Evolutionary conservation across 176 grass and related monocot genomes (phyloP), one percentile per base, ranked within the genome.

Genomic region (Lolium rigidum): DNA sequence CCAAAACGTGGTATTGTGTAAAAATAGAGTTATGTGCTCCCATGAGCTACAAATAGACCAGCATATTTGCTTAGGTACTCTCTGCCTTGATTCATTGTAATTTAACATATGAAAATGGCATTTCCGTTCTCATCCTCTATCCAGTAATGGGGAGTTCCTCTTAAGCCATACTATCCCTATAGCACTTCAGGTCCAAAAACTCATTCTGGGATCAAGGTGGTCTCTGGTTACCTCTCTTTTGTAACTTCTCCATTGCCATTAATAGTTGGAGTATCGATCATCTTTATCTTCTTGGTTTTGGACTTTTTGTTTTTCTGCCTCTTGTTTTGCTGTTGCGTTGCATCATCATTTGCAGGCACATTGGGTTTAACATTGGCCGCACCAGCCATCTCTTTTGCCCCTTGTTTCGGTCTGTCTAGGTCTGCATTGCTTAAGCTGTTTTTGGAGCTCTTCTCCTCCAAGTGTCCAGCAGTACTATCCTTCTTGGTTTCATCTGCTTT

Each of bases 271-370:
- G 7, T 39, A 62, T 81, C 62, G 6, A 20, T 39, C 15, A 12
- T 58, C 76, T 77, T 84, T 58, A 47, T 86, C 71, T 76, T 84
- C 43, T 85, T 88, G 31, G 86, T 85, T 71, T 80, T 91, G 37
- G 60, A 77, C 43, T 3, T 85, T 77, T 80, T 91, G 70, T 25
- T 91, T 57, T 77, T 91, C 51, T 55, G 82, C 78, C 72, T 91
- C 77, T 61, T 91, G 54, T 81, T 88, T 70, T 80, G 39, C 25
- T 84, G 85, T 46, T 47, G 81, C 14, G 54, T 35, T 60, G 65
- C 61, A 46, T 81, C 85, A 8, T 26, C 52, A 46, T 75, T 83
- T 59, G 43, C 60, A 20, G 81, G 6, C 12, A 61, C 60, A 28
- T 69, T 81, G 0, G 8, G 76, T 16, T 91, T 84, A 10, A 75